A percentile compares a stretch with the other conserved stretches of the same genome.
phyloP scores from a whole-genome alignment of 116 monocot species.

The Iris pallida region DNA sequence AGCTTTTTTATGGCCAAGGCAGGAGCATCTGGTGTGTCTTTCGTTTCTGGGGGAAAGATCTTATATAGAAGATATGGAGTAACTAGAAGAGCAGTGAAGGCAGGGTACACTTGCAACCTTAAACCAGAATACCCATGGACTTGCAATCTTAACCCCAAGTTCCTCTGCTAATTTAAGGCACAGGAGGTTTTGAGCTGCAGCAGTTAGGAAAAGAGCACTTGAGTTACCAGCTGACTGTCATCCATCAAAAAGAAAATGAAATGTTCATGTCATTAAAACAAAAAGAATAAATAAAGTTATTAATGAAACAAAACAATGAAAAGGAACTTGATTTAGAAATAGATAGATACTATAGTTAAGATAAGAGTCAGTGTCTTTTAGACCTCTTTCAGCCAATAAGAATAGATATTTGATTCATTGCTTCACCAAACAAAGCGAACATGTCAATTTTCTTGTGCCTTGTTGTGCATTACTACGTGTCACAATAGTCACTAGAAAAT shows the following conservation, averaged over 20 bases:
- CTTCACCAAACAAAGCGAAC: too few relatives aligned
- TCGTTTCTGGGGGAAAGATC: constrained; percentile 77
- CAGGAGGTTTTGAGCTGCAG: constrained; percentile 92
- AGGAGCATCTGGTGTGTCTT: constrained; percentile 92
- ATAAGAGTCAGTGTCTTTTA: too few relatives aligned
- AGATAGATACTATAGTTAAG: not conserved
- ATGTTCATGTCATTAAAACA: constrained; percentile 1
- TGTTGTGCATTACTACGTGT: too few relatives aligned
- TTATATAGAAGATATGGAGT: constrained; percentile 90
- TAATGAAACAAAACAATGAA: not conserved
- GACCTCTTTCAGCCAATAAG: too few relatives aligned
- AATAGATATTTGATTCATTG: too few relatives aligned
- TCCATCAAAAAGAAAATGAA: constrained; percentile 23
- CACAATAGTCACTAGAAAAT: constrained; percentile 77
- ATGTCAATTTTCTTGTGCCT: too few relatives aligned
- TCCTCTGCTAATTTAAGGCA: constrained; percentile 94
- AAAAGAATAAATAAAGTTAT: not conserved
- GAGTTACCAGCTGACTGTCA: constrained; percentile 86
- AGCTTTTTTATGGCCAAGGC: constrained; percentile 73
- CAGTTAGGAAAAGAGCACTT: constrained; percentile 93
- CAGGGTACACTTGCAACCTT: constrained; percentile 91
- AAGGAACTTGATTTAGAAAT: not conserved
- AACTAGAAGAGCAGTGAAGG: constrained; percentile 64
- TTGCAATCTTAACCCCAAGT: constrained; percentile 73
- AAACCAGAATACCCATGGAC: constrained; percentile 91